Percentiles rank a stretch among this genome's conserved stretches.
Evolutionary conservation across 2,329 filamentous ascomycete genomes (phyloP).

Genomic region (Leptographium lundbergii): DNA sequence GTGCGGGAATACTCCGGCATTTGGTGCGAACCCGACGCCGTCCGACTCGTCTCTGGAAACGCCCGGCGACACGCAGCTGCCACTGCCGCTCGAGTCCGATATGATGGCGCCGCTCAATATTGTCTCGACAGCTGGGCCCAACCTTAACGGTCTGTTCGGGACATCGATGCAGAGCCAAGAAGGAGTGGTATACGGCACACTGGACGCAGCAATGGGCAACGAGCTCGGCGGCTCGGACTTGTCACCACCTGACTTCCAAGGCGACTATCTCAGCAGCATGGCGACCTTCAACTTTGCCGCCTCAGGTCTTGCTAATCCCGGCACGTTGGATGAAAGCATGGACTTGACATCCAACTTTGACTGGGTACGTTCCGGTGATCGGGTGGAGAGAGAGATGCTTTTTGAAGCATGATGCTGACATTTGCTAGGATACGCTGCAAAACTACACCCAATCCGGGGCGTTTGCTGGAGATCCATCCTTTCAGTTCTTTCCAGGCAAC

Average conservation of each 20-base stretch:
- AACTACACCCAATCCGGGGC: constrained; percentile 42
- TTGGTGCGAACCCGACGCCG: not conserved
- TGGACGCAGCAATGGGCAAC: constrained; percentile 26
- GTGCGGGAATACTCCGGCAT: not conserved
- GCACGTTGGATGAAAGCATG: constrained; percentile 19
- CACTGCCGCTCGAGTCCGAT: constrained; percentile 20
- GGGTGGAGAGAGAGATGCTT: not conserved
- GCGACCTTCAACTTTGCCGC: constrained; percentile 32
- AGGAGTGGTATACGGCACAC: constrained; percentile 28
- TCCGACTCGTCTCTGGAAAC: constrained; percentile 2
- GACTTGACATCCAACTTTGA: constrained; percentile 41
- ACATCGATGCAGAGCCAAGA: constrained; percentile 23
- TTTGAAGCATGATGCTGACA: not conserved
- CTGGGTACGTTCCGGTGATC: constrained; percentile 33
- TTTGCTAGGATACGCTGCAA: constrained; percentile 38
- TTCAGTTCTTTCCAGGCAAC: constrained; percentile 31
- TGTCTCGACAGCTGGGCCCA: constrained; percentile 25
- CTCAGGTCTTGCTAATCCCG: constrained; percentile 18
- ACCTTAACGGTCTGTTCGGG: constrained; percentile 17
- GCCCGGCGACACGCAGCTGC: constrained; percentile 20
- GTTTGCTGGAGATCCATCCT: constrained; percentile 38
- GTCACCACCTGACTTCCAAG: constrained; percentile 24
- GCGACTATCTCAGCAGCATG: constrained; percentile 16
- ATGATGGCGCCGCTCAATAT: constrained; percentile 28
- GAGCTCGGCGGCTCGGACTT: constrained; percentile 13